Conservation (phyloP, 1,139 yeast species). For the Kurtzmaniella natalensis region DNA sequence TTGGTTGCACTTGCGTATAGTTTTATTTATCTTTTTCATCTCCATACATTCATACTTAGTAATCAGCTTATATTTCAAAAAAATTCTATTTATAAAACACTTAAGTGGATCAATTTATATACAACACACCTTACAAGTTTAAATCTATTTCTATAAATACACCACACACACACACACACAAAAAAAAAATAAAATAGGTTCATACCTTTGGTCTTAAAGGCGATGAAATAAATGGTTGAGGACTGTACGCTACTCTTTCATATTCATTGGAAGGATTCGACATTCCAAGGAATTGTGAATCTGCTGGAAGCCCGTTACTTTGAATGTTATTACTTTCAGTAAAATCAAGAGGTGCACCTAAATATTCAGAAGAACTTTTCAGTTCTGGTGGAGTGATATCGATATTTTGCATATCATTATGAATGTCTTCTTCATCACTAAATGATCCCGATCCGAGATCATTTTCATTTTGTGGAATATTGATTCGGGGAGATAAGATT, state of each 20-base stretch:
- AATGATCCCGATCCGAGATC: conserved; percentile 4
- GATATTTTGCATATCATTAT: conserved; percentile 7
- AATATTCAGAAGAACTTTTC: neutral
- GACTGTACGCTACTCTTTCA: conserved; percentile 1
- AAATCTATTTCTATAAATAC: no score
- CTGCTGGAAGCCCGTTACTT: neutral
- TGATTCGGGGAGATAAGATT: conserved; percentile 15
- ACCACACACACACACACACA: no score
- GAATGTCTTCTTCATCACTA: conserved; percentile 10
- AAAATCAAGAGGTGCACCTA: conserved; percentile 1
- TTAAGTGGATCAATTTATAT: no score
- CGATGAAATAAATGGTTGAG: conserved; percentile 4
- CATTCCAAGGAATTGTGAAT: neutral
- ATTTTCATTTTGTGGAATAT: conserved; percentile 9
- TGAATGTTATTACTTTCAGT: neutral
- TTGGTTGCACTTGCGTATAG: no score
- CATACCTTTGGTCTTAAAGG: conserved; percentile 4
- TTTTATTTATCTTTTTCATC: no score
- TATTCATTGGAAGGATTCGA: neutral
- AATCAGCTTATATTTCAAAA: no score
- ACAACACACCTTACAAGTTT: no score
- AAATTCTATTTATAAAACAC: no score
- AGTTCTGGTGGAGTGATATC: conserved; percentile 5
- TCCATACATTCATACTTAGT: no score
- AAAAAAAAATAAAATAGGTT: neutral